These are phyloP conservation scores for Sporothrix brunneoviolacea DNA, from an alignment of 2,329 filamentous ascomycete genomes.

Conservation along the genomic window DNA sequence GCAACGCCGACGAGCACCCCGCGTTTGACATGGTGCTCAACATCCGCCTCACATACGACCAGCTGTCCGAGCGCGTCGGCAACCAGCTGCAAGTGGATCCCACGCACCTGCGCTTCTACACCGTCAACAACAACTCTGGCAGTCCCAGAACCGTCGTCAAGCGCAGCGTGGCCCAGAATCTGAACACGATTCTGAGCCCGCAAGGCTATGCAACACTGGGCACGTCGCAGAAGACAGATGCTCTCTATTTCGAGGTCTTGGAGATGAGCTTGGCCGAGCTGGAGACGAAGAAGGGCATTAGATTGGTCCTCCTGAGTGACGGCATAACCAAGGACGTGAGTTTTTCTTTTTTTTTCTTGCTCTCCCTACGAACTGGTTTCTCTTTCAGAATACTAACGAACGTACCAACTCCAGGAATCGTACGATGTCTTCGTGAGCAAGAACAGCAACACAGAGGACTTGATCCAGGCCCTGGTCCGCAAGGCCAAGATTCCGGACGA, in stretches of 20 bases:
- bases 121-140: conserved; percentile 64
- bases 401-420: conserved; percentile 63
- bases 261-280: conserved; percentile 91
- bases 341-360: conserved; percentile 5
- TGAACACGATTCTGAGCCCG: conserved; percentile 71
- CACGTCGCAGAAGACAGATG: conserved; percentile 64
- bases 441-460: conserved; percentile 70
- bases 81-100: conserved; percentile 68
- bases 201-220: conserved; percentile 66
- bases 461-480: conserved; percentile 68
- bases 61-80: conserved; percentile 75
- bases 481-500: conserved; percentile 77
- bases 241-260: conserved; percentile 84
- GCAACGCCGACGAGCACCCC: conserved; percentile 51
- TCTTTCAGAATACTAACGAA: too few relatives aligned
- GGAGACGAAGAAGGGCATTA: conserved; percentile 84
- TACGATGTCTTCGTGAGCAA: conserved; percentile 83
- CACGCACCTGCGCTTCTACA: conserved; percentile 87
- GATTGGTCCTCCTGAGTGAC: conserved; percentile 78
- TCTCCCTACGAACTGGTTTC: conserved; percentile 19
- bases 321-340: conserved; percentile 83
- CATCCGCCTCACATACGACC: conserved; percentile 84
- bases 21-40: conserved; percentile 73
- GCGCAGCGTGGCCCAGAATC: conserved; percentile 60
- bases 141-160: conserved; percentile 75